Evolutionary conservation across 306 rosid species (phyloP).

Genomic region (Cicer pinnatifidum): DNA sequence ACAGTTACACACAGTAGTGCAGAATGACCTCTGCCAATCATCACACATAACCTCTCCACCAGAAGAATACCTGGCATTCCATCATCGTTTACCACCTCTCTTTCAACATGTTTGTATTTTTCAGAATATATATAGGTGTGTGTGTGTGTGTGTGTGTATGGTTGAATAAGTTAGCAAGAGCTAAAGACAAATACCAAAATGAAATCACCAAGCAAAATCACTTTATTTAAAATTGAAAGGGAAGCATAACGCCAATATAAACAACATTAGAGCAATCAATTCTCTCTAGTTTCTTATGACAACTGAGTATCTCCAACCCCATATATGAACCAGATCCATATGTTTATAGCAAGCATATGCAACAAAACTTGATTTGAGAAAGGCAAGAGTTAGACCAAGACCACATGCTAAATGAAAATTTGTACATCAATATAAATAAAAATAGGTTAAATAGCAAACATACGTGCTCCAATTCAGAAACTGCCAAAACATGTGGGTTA

Average conservation of each 20-base stretch:
- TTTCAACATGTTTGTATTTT: conserved; percentile 10
- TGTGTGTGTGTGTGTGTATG: background rate
- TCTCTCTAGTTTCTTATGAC: conserved; percentile 2
- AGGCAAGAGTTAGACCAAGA: conserved; percentile 1
- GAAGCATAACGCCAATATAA: conserved; percentile 14
- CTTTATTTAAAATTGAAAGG: conserved; percentile 25
- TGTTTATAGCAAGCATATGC: conserved; percentile 27
- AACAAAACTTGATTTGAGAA: conserved; percentile 20
- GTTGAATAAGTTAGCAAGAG: conserved; percentile 2
- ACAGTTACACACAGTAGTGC: conserved; percentile 1
- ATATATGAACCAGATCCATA: conserved; percentile 30
- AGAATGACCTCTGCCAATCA: conserved; percentile 33
- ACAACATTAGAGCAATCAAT: conserved; percentile 15
- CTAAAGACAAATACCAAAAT: conserved; percentile 20
- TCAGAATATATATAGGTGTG: background rate
- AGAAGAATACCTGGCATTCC: conserved; percentile 31
- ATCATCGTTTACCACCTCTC: conserved; percentile 15
- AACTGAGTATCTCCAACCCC: conserved; percentile 25
- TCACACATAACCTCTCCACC: conserved; percentile 28
- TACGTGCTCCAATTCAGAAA: conserved; percentile 13
- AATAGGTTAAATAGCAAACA: background rate
- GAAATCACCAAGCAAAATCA: conserved; percentile 10
- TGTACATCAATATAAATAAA: background rate
- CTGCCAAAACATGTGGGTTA: background rate
- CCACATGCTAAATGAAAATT: conserved; percentile 16